Evolutionary conservation across 139 green algal species (phyloP).

Genomic region (Protoeuglena noctilucae): DNA sequence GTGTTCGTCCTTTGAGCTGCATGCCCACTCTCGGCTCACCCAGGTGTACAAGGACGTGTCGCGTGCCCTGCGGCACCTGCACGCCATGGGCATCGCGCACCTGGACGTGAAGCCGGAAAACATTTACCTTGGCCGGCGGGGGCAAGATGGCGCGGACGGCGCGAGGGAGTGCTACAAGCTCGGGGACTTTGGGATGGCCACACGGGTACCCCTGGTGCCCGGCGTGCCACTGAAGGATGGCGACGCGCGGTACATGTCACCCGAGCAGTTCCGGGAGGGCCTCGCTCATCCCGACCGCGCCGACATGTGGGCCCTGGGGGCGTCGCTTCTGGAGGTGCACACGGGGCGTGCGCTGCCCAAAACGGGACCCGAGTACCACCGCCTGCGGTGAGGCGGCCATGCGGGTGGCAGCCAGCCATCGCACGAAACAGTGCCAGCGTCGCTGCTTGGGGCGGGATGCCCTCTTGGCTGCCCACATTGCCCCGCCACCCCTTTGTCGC

Average conservation of each 20-base stretch:
- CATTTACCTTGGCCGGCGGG: slow-evolving; percentile 2
- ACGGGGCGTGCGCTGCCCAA: too few relatives aligned
- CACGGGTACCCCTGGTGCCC: not conserved
- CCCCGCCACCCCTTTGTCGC: too few relatives aligned
- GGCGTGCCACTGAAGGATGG: slow-evolving; percentile 3
- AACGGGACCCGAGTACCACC: too few relatives aligned
- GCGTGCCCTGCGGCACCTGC: not conserved
- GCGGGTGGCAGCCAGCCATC: too few relatives aligned
- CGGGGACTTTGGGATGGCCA: not conserved
- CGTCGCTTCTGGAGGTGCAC: too few relatives aligned
- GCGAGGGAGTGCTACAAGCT: not conserved
- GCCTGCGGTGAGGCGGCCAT: too few relatives aligned
- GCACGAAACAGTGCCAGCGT: too few relatives aligned
- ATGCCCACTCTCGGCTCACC: too few relatives aligned
- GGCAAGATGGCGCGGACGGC: not conserved
- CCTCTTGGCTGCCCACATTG: too few relatives aligned
- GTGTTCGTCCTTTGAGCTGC: too few relatives aligned
- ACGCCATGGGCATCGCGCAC: not conserved
- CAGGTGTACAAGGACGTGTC: not conserved
- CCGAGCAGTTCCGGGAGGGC: slow-evolving; percentile 2
- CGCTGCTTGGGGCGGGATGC: too few relatives aligned
- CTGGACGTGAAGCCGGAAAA: slow-evolving; percentile 8
- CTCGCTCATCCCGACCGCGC: not conserved
- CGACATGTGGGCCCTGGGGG: slow-evolving; percentile 5
- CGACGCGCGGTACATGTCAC: slow-evolving; percentile 6